These are phyloP conservation scores for Hortaea werneckii DNA, from an alignment of 2,329 filamentous ascomycete genomes.

Conservation along the genomic window DNA sequence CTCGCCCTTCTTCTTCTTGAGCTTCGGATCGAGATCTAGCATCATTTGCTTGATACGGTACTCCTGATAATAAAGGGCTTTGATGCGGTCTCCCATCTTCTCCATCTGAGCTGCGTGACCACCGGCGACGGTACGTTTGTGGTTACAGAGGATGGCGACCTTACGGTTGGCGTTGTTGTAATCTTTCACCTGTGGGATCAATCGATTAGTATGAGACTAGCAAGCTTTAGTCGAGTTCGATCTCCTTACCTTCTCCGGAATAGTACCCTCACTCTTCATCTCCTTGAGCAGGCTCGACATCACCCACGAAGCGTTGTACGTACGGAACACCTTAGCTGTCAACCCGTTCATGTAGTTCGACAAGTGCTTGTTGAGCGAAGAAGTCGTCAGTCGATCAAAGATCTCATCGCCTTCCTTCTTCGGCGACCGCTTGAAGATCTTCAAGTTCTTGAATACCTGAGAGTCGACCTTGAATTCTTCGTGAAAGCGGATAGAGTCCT, in stretches of 20 bases:
- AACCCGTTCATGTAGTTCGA: constrained; percentile 88
- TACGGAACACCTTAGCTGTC: constrained; percentile 99
- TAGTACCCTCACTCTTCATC: constrained; percentile 49
- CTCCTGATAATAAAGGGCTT: constrained; percentile 85
- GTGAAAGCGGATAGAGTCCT: constrained; percentile 96
- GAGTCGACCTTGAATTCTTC: constrained; percentile 80
- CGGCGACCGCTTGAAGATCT: constrained; percentile 93
- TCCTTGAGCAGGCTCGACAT: constrained; percentile 79
- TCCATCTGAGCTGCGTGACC: constrained; percentile 84
- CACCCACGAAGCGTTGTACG: constrained; percentile 94
- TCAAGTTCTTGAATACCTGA: constrained; percentile 97
- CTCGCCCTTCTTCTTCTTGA: constrained; percentile 70
- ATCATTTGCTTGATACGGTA: constrained; percentile 97
- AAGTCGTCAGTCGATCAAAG: constrained; percentile 86
- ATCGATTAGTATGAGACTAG: too few relatives aligned
- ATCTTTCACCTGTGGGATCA: constrained; percentile 82
- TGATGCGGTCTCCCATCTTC: constrained; percentile 87
- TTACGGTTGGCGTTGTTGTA: constrained; percentile 97
- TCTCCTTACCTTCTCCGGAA: constrained; percentile 16
- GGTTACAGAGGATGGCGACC: constrained; percentile 96
- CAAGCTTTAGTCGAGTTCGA: too few relatives aligned
- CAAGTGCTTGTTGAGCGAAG: constrained; percentile 89
- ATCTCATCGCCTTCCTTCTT: constrained; percentile 94
- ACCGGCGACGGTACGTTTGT: constrained; percentile 91
- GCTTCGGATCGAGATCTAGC: constrained; percentile 70